Conservation (phyloP, 495 filamentous ascomycete species). For the Oleoguttula mirabilis region DNA sequence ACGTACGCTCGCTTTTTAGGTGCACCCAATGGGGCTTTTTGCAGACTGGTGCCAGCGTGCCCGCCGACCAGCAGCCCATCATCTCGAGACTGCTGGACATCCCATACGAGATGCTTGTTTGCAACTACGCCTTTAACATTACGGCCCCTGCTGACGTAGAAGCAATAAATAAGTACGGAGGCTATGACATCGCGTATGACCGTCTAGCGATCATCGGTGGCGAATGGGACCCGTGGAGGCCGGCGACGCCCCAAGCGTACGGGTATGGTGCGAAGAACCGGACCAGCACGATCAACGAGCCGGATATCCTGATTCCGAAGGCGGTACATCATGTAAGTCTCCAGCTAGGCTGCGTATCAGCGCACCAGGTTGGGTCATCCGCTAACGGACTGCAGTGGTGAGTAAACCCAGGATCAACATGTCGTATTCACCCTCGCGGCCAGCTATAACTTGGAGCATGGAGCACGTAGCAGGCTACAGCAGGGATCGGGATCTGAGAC, state of each 20-base stretch:
- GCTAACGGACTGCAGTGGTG: too few relatives aligned
- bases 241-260: conserved; percentile 47
- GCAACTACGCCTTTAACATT: conserved; percentile 52
- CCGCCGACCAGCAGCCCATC: conserved; percentile 44
- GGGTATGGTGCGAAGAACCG: conserved; percentile 36
- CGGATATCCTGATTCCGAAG: conserved; percentile 49
- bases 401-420: too few relatives aligned
- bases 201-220: conserved; percentile 44
- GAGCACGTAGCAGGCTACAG: too few relatives aligned
- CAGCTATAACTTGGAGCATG: too few relatives aligned
- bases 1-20: too few relatives aligned
- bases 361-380: too few relatives aligned
- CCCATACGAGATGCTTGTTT: conserved; percentile 41
- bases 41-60: conserved; percentile 52
- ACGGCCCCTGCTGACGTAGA: conserved; percentile 41
- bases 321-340: conserved; percentile 61
- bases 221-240: conserved; percentile 57
- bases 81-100: conserved; percentile 52
- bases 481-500: too few relatives aligned
- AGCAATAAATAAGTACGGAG: conserved; percentile 56
- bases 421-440: too few relatives aligned
- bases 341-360: too few relatives aligned
- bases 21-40: conserved; percentile 61
- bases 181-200: conserved; percentile 50
- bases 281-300: conserved; percentile 43